Conservation (phyloP, 768 basidiomycete species). For the Amanita exitialis region DNA sequence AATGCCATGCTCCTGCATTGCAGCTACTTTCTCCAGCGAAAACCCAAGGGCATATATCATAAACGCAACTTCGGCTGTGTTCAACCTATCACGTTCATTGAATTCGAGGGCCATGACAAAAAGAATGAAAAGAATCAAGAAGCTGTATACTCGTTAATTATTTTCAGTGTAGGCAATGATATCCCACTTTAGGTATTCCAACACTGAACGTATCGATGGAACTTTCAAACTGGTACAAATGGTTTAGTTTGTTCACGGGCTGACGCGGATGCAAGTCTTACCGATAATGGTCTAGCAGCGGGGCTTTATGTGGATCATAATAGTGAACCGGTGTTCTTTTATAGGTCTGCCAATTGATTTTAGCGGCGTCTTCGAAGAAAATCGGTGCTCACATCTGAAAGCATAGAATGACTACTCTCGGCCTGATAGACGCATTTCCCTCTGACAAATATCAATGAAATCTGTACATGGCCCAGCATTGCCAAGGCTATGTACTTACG, state of each 20-base stretch:
- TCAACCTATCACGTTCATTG: constrained; percentile 50
- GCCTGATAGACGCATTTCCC: constrained; percentile 90
- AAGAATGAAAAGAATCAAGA: constrained; percentile 69
- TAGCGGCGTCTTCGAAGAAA: not conserved
- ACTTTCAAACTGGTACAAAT: constrained; percentile 64
- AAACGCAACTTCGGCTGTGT: constrained; percentile 59
- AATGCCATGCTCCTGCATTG: constrained; percentile 93
- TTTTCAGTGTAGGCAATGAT: not conserved
- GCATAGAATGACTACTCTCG: constrained; percentile 77
- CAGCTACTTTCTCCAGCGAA: constrained; percentile 84
- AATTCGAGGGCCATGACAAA: constrained; percentile 77
- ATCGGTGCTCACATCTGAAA: constrained; percentile 62
- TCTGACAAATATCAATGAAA: constrained; percentile 24
- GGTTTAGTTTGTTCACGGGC: not conserved
- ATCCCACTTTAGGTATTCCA: constrained; percentile 79
- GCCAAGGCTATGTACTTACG: constrained; percentile 29
- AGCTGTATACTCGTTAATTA: constrained; percentile 33
- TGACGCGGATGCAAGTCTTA: constrained; percentile 19
- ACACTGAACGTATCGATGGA: constrained; percentile 79
- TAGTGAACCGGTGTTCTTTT: constrained; percentile 88
- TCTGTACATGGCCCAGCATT: not conserved
- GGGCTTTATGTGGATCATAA: constrained; percentile 90
- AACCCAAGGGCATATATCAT: constrained; percentile 79
- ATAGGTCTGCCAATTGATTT: constrained; percentile 54
- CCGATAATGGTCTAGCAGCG: constrained; percentile 94